Base-by-base conservation (phyloP, 179 eudicot species). In the Spergularia azorica region DNA sequence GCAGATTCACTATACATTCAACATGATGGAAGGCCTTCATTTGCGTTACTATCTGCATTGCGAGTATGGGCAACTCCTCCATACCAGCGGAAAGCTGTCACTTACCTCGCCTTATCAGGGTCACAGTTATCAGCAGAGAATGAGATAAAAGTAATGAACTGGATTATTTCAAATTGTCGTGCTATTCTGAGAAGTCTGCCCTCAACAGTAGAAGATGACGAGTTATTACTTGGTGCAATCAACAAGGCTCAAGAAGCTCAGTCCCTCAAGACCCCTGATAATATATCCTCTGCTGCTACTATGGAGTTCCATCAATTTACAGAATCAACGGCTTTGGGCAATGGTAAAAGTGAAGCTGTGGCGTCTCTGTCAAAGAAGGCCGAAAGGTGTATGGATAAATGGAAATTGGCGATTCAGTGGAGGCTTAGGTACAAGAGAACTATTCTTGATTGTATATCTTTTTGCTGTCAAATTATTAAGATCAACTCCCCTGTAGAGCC, bases 371-470 rank as follows among this genome's bases (percentile, higher is more conserved):
- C 69, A 57, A 66, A 70, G 63, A 79, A 76, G 78, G 79, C 76
- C 6, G 76, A 64, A 68, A 88, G 85, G 73, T 80, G 77, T 1
- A 41, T 89, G 77, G 79, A 78, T 63, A 90, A 82, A 83, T 95
- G 97, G 97, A 88, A 76, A 79, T 71, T 91, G 85, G 92, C 97
- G 5, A 86, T 93, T 68, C 82, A 84, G 63, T 95, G 99, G 99
- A 93, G 97, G 81, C 79, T 90, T 58, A 43, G 76, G 66, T 91
- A 86, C 83, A 95, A 95, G 85, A 87, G 69, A 71, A 86, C 81
- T 1, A 85, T 93, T 57, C 55, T 63, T 71, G 82, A 86, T 70
- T 90, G 97, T 68, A 85, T 89, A 69, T 79, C 83, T 16, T 79
- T 79, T 76, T 95, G 97, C 85, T 77, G 78, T 64, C 56, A 52